A percentile compares a stretch with the other conserved stretches of the same genome.
Evolutionary conservation across 2,329 filamentous ascomycete genomes (phyloP).

Genomic region (Cladosporium sp.): DNA sequence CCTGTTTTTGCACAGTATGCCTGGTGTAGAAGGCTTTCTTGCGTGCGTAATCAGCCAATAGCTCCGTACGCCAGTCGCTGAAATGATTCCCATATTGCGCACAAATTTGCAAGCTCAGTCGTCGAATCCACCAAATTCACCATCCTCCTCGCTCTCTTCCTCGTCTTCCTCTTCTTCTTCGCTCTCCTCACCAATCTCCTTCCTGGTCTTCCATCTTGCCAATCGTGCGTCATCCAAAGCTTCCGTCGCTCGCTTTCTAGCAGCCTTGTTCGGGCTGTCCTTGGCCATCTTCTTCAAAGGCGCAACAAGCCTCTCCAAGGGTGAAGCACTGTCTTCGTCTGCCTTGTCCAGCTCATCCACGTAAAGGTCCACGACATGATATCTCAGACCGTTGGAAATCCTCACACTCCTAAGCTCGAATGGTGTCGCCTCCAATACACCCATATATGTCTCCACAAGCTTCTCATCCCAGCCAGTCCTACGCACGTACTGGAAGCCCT

Average conservation of each 20-base stretch:
- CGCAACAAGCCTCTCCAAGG: conserved; percentile 48
- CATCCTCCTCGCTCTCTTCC: conserved; percentile 15
- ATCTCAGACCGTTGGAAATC: conserved; percentile 76
- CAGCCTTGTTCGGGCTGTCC: conserved; percentile 63
- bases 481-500: conserved; percentile 55
- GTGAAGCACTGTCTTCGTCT: conserved; percentile 44
- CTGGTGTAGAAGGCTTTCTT: too few relatives aligned
- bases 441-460: conserved; percentile 41
- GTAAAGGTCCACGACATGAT: conserved; percentile 88
- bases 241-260: conserved; percentile 66
- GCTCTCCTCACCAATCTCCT: conserved; percentile 35
- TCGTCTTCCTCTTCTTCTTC: conserved; percentile 38
- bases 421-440: conserved; percentile 44
- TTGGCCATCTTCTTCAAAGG: conserved; percentile 55
- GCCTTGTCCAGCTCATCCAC: conserved; percentile 81
- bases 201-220: conserved; percentile 52
- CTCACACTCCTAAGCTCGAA: conserved; percentile 47
- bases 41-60: not conserved
- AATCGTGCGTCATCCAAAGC: conserved; percentile 70
- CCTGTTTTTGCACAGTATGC: too few relatives aligned
- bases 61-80: too few relatives aligned
- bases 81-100: too few relatives aligned
- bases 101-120: conserved; percentile 43
- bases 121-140: conserved; percentile 57
- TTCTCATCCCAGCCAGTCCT: conserved; percentile 37